A percentile compares a stretch with the other conserved stretches of the same genome.
Conservation (phyloP, 129 eudicot species). For the Centaurea solstitialis region DNA sequence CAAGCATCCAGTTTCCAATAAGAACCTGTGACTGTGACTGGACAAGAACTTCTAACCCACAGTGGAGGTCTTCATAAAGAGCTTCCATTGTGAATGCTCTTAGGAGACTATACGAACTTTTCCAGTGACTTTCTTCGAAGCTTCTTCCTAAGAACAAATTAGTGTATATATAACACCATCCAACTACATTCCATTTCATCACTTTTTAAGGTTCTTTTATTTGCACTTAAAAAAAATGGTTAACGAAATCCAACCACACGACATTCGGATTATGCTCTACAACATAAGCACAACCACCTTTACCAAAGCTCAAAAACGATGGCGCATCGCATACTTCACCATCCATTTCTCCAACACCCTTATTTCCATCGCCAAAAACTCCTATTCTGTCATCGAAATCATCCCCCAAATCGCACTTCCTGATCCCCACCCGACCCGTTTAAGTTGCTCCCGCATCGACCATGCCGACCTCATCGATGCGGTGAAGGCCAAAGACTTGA, state of each 20-base stretch:
- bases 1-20: too few species aligned
- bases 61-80: too few species aligned
- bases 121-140: background rate
- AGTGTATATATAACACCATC: too few species aligned
- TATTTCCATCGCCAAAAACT: constrained; percentile 37
- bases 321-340: constrained; percentile 63
- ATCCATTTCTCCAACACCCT: constrained; percentile 50
- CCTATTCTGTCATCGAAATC: constrained; percentile 45
- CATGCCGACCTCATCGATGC: constrained; percentile 38
- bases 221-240: constrained; percentile 14
- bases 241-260: constrained; percentile 2
- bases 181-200: background rate
- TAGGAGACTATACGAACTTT: background rate
- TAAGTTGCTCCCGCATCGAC: constrained; percentile 22
- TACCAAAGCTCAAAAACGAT: constrained; percentile 61
- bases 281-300: constrained; percentile 32
- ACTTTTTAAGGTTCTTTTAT: background rate
- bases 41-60: too few species aligned
- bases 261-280: constrained; percentile 33
- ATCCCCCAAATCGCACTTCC: background rate
- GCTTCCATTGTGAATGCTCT: too few species aligned
- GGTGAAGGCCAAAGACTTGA: constrained; percentile 47
- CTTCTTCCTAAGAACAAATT: background rate
- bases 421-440: background rate
- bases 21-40: too few species aligned